A percentile compares a stretch with the other conserved stretches of the same genome.
Evolutionary conservation across 768 basidiomycete genomes (phyloP).

Genomic region (Lyophyllum shimeji): DNA sequence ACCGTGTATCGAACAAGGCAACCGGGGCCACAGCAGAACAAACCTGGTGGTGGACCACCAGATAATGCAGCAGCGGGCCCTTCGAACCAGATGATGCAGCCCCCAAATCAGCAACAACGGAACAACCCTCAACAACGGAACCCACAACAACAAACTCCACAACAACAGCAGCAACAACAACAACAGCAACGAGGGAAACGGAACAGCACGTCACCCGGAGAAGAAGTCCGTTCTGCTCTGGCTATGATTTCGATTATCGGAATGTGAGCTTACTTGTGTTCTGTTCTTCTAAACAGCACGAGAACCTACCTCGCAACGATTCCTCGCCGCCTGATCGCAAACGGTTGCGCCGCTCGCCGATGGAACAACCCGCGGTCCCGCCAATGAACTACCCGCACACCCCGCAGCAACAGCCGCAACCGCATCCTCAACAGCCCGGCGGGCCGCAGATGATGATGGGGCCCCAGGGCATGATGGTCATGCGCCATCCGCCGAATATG

Average conservation of each 20-base stretch:
- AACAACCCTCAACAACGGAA: conserved; percentile 23
- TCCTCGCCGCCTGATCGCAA: conserved; percentile 60
- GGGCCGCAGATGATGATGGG: conserved; percentile 29
- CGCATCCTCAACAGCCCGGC: conserved; percentile 30
- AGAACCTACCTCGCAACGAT: conserved; percentile 46
- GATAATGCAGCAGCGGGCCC: conserved; percentile 42
- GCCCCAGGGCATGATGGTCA: conserved; percentile 41
- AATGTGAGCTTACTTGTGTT: background rate
- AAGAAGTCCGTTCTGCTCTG: conserved; percentile 43
- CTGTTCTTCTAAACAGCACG: conserved; percentile 36
- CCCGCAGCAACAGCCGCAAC: conserved; percentile 30
- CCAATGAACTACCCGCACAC: conserved; percentile 21
- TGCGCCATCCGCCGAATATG: conserved; percentile 26
- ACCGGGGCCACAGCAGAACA: conserved; percentile 17
- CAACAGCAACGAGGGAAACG: conserved; percentile 39
- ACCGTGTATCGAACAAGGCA: background rate
- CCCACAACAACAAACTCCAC: conserved; percentile 24
- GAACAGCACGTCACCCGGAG: conserved; percentile 61
- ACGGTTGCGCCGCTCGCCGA: conserved; percentile 49
- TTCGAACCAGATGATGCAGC: conserved; percentile 36
- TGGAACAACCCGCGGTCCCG: conserved; percentile 42
- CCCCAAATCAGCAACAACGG: conserved; percentile 32
- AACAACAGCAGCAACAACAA: conserved; percentile 24
- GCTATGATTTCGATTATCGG: background rate
- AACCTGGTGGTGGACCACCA: conserved; percentile 18